These are phyloP conservation scores for Cystobasidium sp. DNA, from an alignment of 1,284 basidiomycete species.

Conservation along the genomic window DNA sequence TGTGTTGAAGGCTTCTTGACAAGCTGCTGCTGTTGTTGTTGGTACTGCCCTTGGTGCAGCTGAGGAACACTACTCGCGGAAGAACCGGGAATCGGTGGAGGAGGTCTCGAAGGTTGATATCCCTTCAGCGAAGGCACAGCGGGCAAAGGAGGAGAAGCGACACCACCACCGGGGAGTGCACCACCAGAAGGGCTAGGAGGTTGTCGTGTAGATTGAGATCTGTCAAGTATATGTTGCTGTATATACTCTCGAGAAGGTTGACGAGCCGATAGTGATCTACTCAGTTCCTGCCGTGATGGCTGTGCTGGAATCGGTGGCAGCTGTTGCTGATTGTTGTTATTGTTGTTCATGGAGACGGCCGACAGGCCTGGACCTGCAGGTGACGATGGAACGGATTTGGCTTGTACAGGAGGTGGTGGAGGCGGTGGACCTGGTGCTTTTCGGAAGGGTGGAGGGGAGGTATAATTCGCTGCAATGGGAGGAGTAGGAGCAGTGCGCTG, in stretches of 20 bases:
- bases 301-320: slow-evolving; percentile 42
- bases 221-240: slow-evolving; percentile 53
- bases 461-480: slow-evolving; percentile 39
- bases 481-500: slow-evolving; percentile 48
- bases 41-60: slow-evolving; percentile 50
- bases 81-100: slow-evolving; percentile 43
- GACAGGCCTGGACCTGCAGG: slow-evolving; percentile 17
- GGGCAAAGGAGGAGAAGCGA: slow-evolving; percentile 28
- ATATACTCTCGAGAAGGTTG: slow-evolving; percentile 48
- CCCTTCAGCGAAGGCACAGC: slow-evolving; percentile 40
- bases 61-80: slow-evolving; percentile 11
- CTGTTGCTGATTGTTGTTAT: slow-evolving; percentile 13
- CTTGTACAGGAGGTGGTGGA: slow-evolving; percentile 30
- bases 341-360: slow-evolving; percentile 26
- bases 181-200: slow-evolving; percentile 50
- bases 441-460: slow-evolving; percentile 43
- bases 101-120: slow-evolving; percentile 51
- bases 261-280: slow-evolving; percentile 48
- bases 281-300: slow-evolving; percentile 35
- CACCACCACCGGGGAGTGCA: slow-evolving; percentile 5
- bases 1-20: slow-evolving; percentile 46
- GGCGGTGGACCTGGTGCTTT: slow-evolving; percentile 49
- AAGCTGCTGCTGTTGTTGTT: slow-evolving; percentile 45
- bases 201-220: slow-evolving; percentile 57
- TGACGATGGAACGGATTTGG: slow-evolving; percentile 38